Base-by-base conservation (phyloP, 805 yeast genomes). In the Saccharomycopsis synnaedendra region DNA sequence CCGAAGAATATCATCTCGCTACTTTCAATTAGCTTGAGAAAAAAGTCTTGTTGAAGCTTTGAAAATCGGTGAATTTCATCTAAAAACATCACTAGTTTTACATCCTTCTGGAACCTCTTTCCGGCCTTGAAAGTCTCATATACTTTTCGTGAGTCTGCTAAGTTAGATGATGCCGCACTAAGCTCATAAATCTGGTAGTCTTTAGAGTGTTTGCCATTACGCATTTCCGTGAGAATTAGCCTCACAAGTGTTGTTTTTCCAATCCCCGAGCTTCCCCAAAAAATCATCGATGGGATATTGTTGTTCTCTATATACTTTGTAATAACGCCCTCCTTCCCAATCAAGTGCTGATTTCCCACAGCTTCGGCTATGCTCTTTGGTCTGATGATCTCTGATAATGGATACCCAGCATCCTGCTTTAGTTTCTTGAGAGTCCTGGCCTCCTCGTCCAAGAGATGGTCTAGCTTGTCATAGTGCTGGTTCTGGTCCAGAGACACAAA, bases 181-280 rank as follows among this genome's bases (percentile, higher is more conserved):
- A 88, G 66, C 61, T 90, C 97, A 3, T 86, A 71, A 60, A 89
- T 80, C 43, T 80, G 60, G 32, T 65, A 66, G 4, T 56, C 56
- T 27, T 41, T 45, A 4, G 47, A 9, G 10, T 44, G 41, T 10
- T 33, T 29, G 5, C 44, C 42, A 4, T 54, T 54, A 9, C 67
- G 64, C 0, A 59, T 56, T 40, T 61, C 59, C 4, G 69, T 58
- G 6, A 71, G 53, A 11, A 73, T 59, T 8, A 52, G 41, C 30
- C 83, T 61, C 0, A 94, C 93, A 32, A 93, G 61, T 0, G 97
- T 83, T 0, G 98, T 93, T 60, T 93, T 93, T 0, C 70, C 90
- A 3, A 88, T 89, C 0, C 98, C 98, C 1, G 97, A 94, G 1
- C 95, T 95, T 0, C 99, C 99, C 85, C 93, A 84, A 3, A 93